Percentiles rank a stretch among this genome's conserved stretches.
phyloP scores from a whole-genome alignment of 2,329 filamentous ascomycete species.

The Cytospora schulzeri region DNA sequence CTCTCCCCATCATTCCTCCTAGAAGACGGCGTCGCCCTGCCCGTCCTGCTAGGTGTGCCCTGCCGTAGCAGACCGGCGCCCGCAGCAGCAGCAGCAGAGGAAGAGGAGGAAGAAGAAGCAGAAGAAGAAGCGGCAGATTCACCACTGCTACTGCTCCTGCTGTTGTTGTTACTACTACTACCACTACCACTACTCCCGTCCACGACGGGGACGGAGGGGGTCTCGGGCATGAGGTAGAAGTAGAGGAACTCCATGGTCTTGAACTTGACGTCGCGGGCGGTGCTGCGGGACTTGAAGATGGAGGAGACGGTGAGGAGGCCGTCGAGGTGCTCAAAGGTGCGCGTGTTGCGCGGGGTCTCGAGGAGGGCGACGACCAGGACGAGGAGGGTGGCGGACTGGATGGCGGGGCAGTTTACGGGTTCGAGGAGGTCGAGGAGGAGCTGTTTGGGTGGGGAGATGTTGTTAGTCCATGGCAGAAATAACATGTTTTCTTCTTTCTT shows the following conservation, averaged over 20 bases:
- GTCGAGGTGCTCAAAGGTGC: constrained; percentile 89
- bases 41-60: constrained; percentile 70
- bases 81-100: too few relatives aligned
- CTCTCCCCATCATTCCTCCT: constrained; percentile 33
- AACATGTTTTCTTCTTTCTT: constrained; percentile 11
- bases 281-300: constrained; percentile 86
- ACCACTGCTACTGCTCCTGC: too few relatives aligned
- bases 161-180: constrained; percentile 55
- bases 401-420: constrained; percentile 85
- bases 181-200: constrained; percentile 46
- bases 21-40: constrained; percentile 50
- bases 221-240: constrained; percentile 97
- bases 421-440: constrained; percentile 93
- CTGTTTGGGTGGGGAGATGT: constrained; percentile 34
- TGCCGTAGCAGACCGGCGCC: constrained; percentile 50
- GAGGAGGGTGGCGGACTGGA: constrained; percentile 87
- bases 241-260: constrained; percentile 97
- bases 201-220: constrained; percentile 58
- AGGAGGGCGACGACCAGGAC: constrained; percentile 88
- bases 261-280: constrained; percentile 85
- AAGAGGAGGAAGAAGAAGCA: not conserved
- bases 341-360: constrained; percentile 82
- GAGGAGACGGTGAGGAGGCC: constrained; percentile 89
- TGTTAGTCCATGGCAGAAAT: not conserved
- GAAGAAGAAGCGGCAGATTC: too few relatives aligned